Percentiles rank a stretch among this genome's conserved stretches.
These are phyloP conservation scores for Exobasidium cylindrosporum DNA, from an alignment of 1,284 basidiomycete genomes.

Conservation along the genomic window DNA sequence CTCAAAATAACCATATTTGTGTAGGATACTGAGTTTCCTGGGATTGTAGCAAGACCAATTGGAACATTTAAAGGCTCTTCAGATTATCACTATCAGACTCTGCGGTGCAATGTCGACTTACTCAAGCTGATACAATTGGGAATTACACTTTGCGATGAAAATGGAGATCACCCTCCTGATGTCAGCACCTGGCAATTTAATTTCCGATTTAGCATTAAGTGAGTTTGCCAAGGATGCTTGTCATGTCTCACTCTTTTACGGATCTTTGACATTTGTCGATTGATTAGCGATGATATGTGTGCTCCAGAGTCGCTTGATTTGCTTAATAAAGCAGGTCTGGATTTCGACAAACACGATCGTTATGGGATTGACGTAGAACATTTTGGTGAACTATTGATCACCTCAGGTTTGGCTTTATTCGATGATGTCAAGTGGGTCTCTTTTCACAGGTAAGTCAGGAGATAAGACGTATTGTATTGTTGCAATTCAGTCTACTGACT, in stretches of 20 bases:
- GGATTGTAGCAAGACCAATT: conserved; percentile 94
- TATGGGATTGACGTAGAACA: conserved; percentile 88
- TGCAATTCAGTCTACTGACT: no score
- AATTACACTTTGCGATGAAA: conserved; percentile 86
- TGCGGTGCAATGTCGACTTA: conserved; percentile 92
- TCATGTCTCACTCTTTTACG: neutral
- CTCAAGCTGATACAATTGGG: conserved; percentile 97
- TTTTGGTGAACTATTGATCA: conserved; percentile 96
- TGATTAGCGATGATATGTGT: conserved; percentile 86
- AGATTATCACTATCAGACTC: conserved; percentile 98
- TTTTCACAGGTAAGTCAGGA: conserved; percentile 71
- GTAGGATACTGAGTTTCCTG: conserved; percentile 91
- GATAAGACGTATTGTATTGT: conserved; percentile 60
- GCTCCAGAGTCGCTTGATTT: conserved; percentile 94
- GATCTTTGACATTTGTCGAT: conserved; percentile 12
- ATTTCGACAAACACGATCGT: conserved; percentile 88
- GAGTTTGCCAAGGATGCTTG: conserved; percentile 56
- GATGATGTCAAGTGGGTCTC: conserved; percentile 95
- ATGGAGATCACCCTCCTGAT: conserved; percentile 77
- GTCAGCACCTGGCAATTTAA: conserved; percentile 99
- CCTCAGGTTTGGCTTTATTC: conserved; percentile 84
- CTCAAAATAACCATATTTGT: neutral
- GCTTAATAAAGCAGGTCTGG: conserved; percentile 88
- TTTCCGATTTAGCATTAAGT: conserved; percentile 77
- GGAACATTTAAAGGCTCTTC: conserved; percentile 93